Percentiles rank a stretch among this genome's conserved stretches.
Evolutionary conservation across 805 yeast genomes (phyloP).

Genomic region (Wickerhamiella shivajii): DNA sequence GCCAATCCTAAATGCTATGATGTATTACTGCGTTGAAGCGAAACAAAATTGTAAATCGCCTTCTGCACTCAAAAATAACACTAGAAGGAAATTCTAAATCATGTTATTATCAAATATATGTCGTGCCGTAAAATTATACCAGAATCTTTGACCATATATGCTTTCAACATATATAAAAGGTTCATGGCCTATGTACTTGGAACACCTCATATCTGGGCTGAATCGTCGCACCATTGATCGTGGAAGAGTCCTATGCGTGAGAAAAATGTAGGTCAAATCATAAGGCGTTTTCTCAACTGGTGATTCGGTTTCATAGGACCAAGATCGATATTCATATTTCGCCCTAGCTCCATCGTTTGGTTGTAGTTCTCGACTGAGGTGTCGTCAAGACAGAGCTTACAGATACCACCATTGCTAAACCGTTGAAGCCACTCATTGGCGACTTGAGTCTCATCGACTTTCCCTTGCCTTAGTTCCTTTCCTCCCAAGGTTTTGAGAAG

Average conservation of each 20-base stretch:
- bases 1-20: too few relatives aligned
- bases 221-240: slow-evolving; percentile 11
- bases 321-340: slow-evolving; percentile 2
- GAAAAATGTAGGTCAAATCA: background rate
- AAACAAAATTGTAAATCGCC: too few relatives aligned
- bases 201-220: background rate
- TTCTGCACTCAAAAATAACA: too few relatives aligned
- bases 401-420: slow-evolving; percentile 4
- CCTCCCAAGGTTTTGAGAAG: slow-evolving; percentile 12
- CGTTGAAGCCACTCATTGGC: slow-evolving; percentile 9
- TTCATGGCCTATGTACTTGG: too few relatives aligned
- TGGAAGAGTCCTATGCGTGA: background rate
- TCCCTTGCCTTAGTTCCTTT: background rate
- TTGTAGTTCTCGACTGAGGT: slow-evolving; percentile 3
- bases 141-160: too few relatives aligned
- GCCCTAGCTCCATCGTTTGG: background rate
- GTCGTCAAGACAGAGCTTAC: slow-evolving; percentile 8
- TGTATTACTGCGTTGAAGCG: too few relatives aligned
- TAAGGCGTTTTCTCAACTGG: slow-evolving; percentile 5
- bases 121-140: too few relatives aligned
- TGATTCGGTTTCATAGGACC: slow-evolving; percentile 4
- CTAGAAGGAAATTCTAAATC: too few relatives aligned
- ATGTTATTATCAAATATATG: too few relatives aligned
- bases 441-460: background rate
- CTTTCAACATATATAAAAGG: too few relatives aligned